phyloP scores from a whole-genome alignment of 2,329 filamentous ascomycete species.

The Scopulariopsis brevicaulis region DNA sequence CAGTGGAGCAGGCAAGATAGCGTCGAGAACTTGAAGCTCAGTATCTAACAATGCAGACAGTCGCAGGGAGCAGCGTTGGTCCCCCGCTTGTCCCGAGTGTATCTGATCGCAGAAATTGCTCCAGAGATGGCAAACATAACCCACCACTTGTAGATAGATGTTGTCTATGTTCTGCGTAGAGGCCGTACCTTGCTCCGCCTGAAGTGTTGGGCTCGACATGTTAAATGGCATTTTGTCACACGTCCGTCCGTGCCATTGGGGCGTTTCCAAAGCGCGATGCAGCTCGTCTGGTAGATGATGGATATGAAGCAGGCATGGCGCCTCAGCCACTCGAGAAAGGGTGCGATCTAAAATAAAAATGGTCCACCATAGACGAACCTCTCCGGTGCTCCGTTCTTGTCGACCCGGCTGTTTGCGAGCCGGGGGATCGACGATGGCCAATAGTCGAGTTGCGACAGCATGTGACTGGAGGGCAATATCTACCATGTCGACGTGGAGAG shows the following conservation, averaged over 20 bases:
- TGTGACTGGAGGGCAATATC: not conserved
- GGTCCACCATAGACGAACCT: not conserved
- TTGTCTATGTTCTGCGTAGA: not conserved
- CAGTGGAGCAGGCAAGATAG: not conserved
- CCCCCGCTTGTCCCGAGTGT: not conserved
- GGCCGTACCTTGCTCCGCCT: not conserved
- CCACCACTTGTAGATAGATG: not conserved
- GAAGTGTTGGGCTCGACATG: not conserved
- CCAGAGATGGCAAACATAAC: not conserved
- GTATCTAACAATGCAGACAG: not conserved
- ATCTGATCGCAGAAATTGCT: not conserved
- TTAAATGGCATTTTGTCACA: not conserved
- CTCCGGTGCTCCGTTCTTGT: not conserved
- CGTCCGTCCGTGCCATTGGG: not conserved
- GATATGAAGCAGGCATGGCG: not conserved
- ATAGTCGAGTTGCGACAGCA: not conserved
- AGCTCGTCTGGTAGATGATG: not conserved
- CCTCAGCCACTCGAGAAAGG: not conserved
- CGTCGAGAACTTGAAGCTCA: not conserved
- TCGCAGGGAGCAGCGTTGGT: not conserved
- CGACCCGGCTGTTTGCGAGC: not conserved
- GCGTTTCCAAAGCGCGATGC: not conserved
- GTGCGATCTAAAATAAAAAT: not conserved
- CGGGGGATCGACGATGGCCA: not conserved
- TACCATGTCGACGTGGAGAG: not conserved